phyloP scores from a whole-genome alignment of 495 filamentous ascomycete genomes.

The Rhypophila decipiens region DNA sequence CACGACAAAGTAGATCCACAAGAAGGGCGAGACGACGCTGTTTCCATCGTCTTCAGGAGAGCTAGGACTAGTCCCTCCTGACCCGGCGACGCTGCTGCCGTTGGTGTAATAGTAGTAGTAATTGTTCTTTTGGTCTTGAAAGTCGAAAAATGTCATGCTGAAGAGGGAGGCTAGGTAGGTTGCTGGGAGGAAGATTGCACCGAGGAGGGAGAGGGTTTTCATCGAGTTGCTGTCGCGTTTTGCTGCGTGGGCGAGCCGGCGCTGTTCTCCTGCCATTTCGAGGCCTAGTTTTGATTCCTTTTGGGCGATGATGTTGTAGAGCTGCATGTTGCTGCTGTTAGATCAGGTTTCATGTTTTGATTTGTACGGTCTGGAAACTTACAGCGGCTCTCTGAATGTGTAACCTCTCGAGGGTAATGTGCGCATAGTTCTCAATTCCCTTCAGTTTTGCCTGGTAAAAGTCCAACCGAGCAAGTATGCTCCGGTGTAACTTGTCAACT shows the following conservation, averaged over 20 bases:
- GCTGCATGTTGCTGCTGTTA: too few relatives aligned
- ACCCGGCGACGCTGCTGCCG: not conserved
- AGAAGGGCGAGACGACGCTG: slow-evolving; percentile 29
- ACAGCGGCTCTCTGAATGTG: slow-evolving; percentile 49
- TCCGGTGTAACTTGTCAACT: slow-evolving; percentile 34
- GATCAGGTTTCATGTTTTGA: not conserved
- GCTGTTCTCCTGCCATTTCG: slow-evolving; percentile 51
- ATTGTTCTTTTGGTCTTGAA: slow-evolving; percentile 19
- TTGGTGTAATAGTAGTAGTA: not conserved
- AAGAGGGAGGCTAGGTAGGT: slow-evolving; percentile 50
- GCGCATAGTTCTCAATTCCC: slow-evolving; percentile 51
- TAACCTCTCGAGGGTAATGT: slow-evolving; percentile 46
- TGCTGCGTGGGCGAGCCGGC: slow-evolving; percentile 48
- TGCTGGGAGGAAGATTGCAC: slow-evolving; percentile 50
- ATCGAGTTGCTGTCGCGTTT: slow-evolving; percentile 50
- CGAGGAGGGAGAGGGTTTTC: slow-evolving; percentile 51
- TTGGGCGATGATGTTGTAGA: slow-evolving; percentile 55
- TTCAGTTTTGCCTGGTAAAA: slow-evolving; percentile 49
- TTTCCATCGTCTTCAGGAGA: too few relatives aligned
- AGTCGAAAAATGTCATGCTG: slow-evolving; percentile 54
- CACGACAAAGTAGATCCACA: slow-evolving; percentile 52
- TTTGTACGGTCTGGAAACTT: slow-evolving; percentile 9
- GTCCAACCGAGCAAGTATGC: slow-evolving; percentile 42
- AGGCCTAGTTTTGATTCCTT: slow-evolving; percentile 51
- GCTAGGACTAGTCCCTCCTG: slow-evolving; percentile 2